Evolutionary conservation across 1,284 basidiomycete species (phyloP).

Genomic region (Clitocybe nebularis): DNA sequence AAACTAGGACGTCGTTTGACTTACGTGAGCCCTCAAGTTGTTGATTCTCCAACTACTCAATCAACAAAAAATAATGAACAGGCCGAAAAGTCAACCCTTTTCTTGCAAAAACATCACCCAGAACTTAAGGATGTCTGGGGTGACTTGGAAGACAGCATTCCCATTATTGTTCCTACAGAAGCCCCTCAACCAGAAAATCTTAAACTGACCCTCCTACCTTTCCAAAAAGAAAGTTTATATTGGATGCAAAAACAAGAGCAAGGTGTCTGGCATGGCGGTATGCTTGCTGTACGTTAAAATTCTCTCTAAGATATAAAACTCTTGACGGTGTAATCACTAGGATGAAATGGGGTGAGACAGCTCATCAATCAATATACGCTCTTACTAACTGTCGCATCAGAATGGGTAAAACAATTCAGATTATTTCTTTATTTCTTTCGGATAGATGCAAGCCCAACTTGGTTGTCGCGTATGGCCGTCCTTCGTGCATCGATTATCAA

Average conservation of each 20-base stretch:
- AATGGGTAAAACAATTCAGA: constrained; percentile 99
- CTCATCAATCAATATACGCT: no score
- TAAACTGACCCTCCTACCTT: constrained; percentile 70
- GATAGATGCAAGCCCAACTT: constrained; percentile 81
- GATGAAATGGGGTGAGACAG: constrained; percentile 92
- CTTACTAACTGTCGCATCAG: constrained; percentile 38
- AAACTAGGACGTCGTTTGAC: constrained; percentile 72
- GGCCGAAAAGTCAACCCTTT: constrained; percentile 75
- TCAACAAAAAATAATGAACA: no score
- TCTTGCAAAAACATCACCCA: constrained; percentile 62
- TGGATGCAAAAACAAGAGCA: constrained; percentile 98
- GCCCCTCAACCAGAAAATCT: constrained; percentile 80
- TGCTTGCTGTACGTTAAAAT: constrained; percentile 84
- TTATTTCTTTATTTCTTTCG: constrained; percentile 85
- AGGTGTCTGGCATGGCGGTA: constrained; percentile 85
- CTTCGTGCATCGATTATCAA: constrained; percentile 1
- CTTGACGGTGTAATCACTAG: no score
- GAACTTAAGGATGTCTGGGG: constrained; percentile 90
- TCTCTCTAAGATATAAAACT: no score
- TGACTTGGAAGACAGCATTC: constrained; percentile 67
- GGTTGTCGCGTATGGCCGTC: constrained; percentile 74
- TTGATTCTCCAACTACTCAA: not conserved
- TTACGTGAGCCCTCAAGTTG: constrained; percentile 44
- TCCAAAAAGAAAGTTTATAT: constrained; percentile 89
- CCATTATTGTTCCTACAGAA: constrained; percentile 62